These are phyloP conservation scores for Populus tremula DNA, from an alignment of 345 rosid genomes.

Conservation along the genomic window DNA sequence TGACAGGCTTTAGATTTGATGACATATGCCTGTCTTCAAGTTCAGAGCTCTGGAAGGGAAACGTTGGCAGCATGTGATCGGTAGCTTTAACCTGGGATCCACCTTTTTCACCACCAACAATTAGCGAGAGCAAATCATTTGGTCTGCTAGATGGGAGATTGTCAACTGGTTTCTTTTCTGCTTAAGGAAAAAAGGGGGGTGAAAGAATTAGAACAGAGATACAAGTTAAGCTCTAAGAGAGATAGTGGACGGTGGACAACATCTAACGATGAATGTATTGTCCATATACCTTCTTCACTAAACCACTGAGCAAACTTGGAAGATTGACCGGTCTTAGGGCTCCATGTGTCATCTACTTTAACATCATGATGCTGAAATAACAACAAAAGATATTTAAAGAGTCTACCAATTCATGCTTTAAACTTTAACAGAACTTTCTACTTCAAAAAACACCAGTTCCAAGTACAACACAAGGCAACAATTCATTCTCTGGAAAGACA, in stretches of 20 bases:
- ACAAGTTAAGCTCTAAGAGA: not conserved
- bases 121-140: conserved; percentile 66
- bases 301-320: conserved; percentile 91
- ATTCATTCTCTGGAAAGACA: not conserved
- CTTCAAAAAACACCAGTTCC: not conserved
- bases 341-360: conserved; percentile 47
- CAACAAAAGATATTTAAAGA: conserved; percentile 17
- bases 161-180: conserved; percentile 69
- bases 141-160: conserved; percentile 43
- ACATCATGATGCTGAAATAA: conserved; percentile 44
- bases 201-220: not conserved
- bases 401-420: conserved; percentile 13
- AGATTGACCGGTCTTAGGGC: conserved; percentile 47
- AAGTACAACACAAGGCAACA: not conserved
- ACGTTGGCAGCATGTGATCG: conserved; percentile 23
- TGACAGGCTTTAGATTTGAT: conserved; percentile 15
- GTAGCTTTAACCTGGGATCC: conserved; percentile 35
- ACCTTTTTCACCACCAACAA: conserved; percentile 63
- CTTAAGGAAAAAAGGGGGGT: conserved; percentile 6
- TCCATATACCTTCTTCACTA: conserved; percentile 70
- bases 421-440: not conserved
- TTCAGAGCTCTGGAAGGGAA: conserved; percentile 43
- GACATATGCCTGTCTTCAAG: conserved; percentile 24
- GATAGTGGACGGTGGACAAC: not conserved
- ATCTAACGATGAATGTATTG: not conserved